Conservation (phyloP, 345 rosid genomes). For the Sonneratia caseolaris region DNA sequence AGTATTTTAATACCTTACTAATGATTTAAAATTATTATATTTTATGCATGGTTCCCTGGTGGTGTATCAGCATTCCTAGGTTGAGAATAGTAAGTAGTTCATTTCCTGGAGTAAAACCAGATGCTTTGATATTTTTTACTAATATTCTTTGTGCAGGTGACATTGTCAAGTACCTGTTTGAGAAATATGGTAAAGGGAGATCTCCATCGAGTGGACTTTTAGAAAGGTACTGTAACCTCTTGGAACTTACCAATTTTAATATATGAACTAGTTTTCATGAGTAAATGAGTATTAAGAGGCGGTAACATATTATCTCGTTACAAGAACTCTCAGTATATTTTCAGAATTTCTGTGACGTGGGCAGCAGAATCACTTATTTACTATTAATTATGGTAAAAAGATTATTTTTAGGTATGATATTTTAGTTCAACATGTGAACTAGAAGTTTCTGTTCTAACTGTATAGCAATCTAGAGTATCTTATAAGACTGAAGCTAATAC, state of each 20-base stretch:
- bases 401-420: not conserved
- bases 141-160: constrained; percentile 35
- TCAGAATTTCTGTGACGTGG: not conserved
- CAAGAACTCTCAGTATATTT: not conserved
- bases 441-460: not conserved
- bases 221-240: constrained; percentile 40
- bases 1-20: not conserved
- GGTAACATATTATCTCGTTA: not conserved
- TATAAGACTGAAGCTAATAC: not conserved
- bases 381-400: not conserved
- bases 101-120: not conserved
- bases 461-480: not conserved
- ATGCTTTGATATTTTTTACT: not conserved
- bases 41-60: not conserved
- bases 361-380: not conserved
- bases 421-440: not conserved
- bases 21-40: not conserved
- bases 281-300: not conserved
- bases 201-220: constrained; percentile 54
- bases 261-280: not conserved
- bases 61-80: not conserved
- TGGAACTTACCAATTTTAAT: not conserved
- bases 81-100: not conserved
- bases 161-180: constrained; percentile 63
- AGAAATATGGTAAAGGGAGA: constrained; percentile 62